These are phyloP conservation scores for Rhexocercosporidium sp. DNA, from an alignment of 2,329 filamentous ascomycete species.

Conservation along the genomic window DNA sequence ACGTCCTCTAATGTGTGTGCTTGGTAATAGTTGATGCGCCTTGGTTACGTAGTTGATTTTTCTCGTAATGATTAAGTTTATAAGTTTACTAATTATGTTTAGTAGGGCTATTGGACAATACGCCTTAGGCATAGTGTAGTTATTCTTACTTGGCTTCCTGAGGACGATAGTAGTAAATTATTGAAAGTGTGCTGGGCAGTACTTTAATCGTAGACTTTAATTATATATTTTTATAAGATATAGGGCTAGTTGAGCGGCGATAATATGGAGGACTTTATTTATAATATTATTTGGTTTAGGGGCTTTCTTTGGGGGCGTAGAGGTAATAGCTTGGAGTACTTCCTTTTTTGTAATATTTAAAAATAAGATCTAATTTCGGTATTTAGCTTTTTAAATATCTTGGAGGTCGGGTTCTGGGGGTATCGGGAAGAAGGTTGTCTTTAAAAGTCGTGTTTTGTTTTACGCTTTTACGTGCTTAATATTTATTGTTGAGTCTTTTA, in stretches of 20 bases:
- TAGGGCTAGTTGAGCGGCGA: constrained; percentile 18
- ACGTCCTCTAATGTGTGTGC: constrained; percentile 37
- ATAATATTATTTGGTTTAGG: constrained; percentile 28
- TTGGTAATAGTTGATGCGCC: constrained; percentile 11
- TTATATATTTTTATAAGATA: constrained; percentile 29
- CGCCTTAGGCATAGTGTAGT: constrained; percentile 19
- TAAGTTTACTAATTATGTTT: constrained; percentile 24
- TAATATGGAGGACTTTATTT: constrained; percentile 24
- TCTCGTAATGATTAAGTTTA: constrained; percentile 17
- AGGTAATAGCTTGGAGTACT: constrained; percentile 20
- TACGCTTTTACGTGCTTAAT: background rate
- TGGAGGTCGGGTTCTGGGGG: constrained; percentile 24
- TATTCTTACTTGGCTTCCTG: constrained; percentile 24
- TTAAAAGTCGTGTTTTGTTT: constrained; percentile 12
- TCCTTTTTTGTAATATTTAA: constrained; percentile 27
- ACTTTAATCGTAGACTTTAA: constrained; percentile 21
- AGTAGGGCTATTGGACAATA: constrained; percentile 25
- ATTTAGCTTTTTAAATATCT: constrained; percentile 22
- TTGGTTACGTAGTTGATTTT: constrained; percentile 19
- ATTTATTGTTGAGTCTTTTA: background rate
- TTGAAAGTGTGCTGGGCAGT: constrained; percentile 24
- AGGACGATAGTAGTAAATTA: constrained; percentile 26
- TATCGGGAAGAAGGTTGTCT: constrained; percentile 22
- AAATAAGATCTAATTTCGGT: constrained; percentile 12
- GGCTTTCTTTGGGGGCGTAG: constrained; percentile 26